A percentile compares a stretch with the other conserved stretches of the same genome.
phyloP scores from a whole-genome alignment of 2,329 filamentous ascomycete species.

The Phyllosticta citrichinensis region DNA sequence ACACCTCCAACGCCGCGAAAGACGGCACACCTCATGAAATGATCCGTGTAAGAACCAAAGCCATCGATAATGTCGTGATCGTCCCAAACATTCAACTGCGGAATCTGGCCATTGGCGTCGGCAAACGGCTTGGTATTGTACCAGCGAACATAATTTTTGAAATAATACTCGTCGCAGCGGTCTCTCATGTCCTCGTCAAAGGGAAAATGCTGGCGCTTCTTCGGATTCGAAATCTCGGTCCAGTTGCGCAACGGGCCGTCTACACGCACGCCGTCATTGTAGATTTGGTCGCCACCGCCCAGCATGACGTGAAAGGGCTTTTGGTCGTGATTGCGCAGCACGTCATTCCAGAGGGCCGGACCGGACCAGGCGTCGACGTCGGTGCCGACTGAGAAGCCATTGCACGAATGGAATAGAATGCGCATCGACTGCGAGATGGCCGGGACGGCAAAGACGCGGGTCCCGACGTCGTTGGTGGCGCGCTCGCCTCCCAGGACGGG shows the following conservation, averaged over 20 bases:
- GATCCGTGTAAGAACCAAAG: conserved; percentile 56
- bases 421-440: conserved; percentile 54
- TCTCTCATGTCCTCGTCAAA: conserved; percentile 56
- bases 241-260: conserved; percentile 64
- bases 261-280: conserved; percentile 71
- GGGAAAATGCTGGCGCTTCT: conserved; percentile 48
- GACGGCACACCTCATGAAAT: conserved; percentile 56
- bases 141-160: conserved; percentile 51
- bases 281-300: conserved; percentile 83
- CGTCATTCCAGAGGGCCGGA: conserved; percentile 54
- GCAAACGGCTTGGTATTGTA: conserved; percentile 60
- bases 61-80: conserved; percentile 58
- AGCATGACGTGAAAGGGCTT: conserved; percentile 62
- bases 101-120: conserved; percentile 50
- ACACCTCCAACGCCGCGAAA: conserved; percentile 56
- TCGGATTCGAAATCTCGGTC: conserved; percentile 51
- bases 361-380: conserved; percentile 54
- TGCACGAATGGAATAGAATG: conserved; percentile 61
- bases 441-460: conserved; percentile 47
- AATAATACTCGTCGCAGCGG: conserved; percentile 53
- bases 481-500: conserved; percentile 42
- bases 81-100: conserved; percentile 58
- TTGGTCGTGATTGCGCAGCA: conserved; percentile 48
- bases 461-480: conserved; percentile 11
- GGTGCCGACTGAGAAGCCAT: conserved; percentile 57